These are phyloP conservation scores for Candida michaelii DNA, from an alignment of 805 yeast genomes.

Conservation along the genomic window DNA sequence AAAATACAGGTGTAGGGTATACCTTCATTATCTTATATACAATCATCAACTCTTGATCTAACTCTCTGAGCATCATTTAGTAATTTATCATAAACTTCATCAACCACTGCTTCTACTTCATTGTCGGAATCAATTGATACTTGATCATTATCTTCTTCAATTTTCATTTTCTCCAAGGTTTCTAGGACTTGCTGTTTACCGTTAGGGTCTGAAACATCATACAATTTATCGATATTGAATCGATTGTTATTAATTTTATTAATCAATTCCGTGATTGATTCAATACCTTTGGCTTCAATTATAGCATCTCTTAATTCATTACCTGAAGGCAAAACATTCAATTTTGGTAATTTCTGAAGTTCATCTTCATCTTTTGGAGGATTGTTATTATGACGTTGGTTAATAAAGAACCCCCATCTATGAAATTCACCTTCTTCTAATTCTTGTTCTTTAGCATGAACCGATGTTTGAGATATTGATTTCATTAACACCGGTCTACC, in stretches of 20 bases:
- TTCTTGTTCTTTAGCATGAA: slow-evolving; percentile 74
- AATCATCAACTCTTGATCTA: slow-evolving; percentile 43
- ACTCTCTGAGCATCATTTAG: slow-evolving; percentile 67
- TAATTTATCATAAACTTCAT: slow-evolving; percentile 70
- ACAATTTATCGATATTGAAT: slow-evolving; percentile 51
- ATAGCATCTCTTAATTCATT: slow-evolving; percentile 58
- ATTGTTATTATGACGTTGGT: slow-evolving; percentile 48
- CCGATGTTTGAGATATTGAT: slow-evolving; percentile 61
- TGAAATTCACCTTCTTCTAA: slow-evolving; percentile 92
- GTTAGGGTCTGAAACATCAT: slow-evolving; percentile 24
- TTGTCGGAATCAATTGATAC: slow-evolving; percentile 25
- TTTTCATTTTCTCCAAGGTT: slow-evolving; percentile 14
- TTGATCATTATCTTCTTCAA: slow-evolving; percentile 24
- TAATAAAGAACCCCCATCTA: slow-evolving; percentile 79
- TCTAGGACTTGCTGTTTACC: slow-evolving; percentile 22
- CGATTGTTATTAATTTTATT: slow-evolving; percentile 59
- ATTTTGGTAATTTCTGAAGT: slow-evolving; percentile 24
- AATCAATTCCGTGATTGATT: slow-evolving; percentile 65
- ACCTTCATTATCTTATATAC: neutral
- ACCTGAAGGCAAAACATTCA: slow-evolving; percentile 52
- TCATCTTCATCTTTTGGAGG: slow-evolving; percentile 4
- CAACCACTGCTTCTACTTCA: slow-evolving; percentile 49
- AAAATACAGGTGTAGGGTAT: too few relatives aligned
- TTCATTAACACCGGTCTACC: slow-evolving; percentile 71
- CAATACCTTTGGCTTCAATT: slow-evolving; percentile 73